A percentile compares a stretch with the other conserved stretches of the same genome.
phyloP scores from a whole-genome alignment of 305 asterid genomes.

The Rubia peregrina region DNA sequence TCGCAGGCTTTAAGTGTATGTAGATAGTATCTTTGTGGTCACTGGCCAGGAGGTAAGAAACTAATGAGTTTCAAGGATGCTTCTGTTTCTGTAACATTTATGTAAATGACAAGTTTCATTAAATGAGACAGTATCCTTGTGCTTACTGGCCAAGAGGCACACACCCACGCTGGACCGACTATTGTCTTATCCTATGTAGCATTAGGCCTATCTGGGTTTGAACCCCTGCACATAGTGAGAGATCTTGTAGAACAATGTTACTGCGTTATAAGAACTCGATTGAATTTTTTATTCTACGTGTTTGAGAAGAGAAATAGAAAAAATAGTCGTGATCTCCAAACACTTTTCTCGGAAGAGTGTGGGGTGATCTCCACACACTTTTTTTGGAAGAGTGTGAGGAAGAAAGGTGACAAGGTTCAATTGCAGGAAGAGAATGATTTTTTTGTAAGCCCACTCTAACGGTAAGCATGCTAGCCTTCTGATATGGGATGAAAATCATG shows the following conservation, averaged over 20 bases:
- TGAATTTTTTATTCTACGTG: no score
- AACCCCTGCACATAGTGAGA: no score
- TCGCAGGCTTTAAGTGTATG: no score
- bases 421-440: background rate
- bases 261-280: no score
- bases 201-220: conserved; percentile 43
- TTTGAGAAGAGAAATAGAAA: background rate
- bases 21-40: no score
- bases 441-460: background rate
- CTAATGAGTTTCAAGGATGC: no score
- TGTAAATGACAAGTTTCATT: no score
- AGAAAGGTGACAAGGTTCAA: background rate
- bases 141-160: conserved; percentile 67
- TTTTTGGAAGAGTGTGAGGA: background rate
- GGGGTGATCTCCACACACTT: background rate
- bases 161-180: conserved; percentile 59
- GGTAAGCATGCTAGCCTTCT: background rate
- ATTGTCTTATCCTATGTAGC: conserved; percentile 58
- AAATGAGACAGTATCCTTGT: conserved; percentile 54
- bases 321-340: background rate
- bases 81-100: no score
- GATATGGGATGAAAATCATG: background rate
- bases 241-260: no score
- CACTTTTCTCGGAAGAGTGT: background rate
- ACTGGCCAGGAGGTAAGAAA: no score